A percentile compares a stretch with the other conserved stretches of the same genome.
Evolutionary conservation across 352 stramenopile genomes (phyloP).

Genomic region (Globisporangium solare): DNA sequence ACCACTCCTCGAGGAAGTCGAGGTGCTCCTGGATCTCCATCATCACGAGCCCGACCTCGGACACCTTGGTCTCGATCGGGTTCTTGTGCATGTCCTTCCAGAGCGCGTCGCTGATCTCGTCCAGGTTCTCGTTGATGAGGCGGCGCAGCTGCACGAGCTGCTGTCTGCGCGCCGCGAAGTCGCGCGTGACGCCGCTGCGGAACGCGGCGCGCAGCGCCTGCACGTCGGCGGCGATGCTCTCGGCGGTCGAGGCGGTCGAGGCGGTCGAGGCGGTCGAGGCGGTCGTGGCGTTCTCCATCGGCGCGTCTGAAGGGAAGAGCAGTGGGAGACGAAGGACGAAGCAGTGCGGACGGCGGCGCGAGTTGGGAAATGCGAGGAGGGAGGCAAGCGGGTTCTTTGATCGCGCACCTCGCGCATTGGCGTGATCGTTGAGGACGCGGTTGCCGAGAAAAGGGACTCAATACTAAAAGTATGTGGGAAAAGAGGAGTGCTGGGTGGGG

Average conservation of each 20-base stretch:
- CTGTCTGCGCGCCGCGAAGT: slow-evolving; percentile 30
- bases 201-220: slow-evolving; percentile 42
- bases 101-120: slow-evolving; percentile 44
- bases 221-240: slow-evolving; percentile 43
- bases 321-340: no score
- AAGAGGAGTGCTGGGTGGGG: no score
- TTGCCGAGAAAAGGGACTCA: neutral
- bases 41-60: slow-evolving; percentile 44
- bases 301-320: neutral
- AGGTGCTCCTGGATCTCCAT: slow-evolving; percentile 64
- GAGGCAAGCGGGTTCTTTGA: neutral
- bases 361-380: no score
- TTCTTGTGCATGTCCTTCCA: slow-evolving; percentile 65
- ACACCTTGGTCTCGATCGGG: slow-evolving; percentile 54
- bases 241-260: slow-evolving; percentile 12
- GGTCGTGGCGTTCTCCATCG: neutral
- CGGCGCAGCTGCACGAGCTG: slow-evolving; percentile 40
- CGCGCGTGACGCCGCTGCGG: slow-evolving; percentile 37
- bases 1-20: slow-evolving; percentile 55
- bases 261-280: no score
- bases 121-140: slow-evolving; percentile 44
- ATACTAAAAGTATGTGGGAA: neutral
- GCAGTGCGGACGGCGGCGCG: neutral
- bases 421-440: neutral
- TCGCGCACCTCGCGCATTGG: neutral